Base-by-base conservation (phyloP, 768 basidiomycete genomes). In the Lactarius quietus region DNA sequence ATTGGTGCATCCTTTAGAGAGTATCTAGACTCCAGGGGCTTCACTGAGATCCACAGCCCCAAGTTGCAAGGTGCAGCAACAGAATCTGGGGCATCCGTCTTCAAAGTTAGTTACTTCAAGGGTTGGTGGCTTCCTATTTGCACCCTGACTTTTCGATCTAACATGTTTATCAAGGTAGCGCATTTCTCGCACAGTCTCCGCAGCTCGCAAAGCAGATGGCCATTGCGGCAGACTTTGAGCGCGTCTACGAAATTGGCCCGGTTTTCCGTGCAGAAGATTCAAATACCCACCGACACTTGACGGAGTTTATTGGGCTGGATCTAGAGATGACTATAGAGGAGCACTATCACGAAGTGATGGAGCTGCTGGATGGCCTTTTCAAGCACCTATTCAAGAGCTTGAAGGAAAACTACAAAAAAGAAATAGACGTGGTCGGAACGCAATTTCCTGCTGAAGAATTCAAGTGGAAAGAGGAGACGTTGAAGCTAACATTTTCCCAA, bases 181-280 rank as follows among this genome's bases (percentile, higher is more conserved):
- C 97, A 3, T 99, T 83, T 81, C 84, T 99, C 45, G 97, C 97
- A 23, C 97, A 99, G 76, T 95, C 92, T 43, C 97, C 97, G 45
- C 97, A 99, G 74, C 82, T 98, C 18, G 93, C 95, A 58, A 99
- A 99, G 77, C 97, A 99, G 78, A 99, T 99, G 97, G 92, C 91
- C 66, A 98, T 99, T 71, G 94, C 97, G 38, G 95, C 93, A 61
- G 97, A 98, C 78, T 95, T 98, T 74, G 97, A 98, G 76, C 86
- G 94, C 36, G 97, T 99, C 9, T 99, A 95, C 78, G 97, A 99
- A 78, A 94, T 99, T 66, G 97, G 88, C 0, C 86, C 89, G 62
- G 96, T 98, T 62, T 98, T 98, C 82, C 93, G 97, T 67, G 97
- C 97, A 18, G 97, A 98, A 77, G 87, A 98, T 76, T 90, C 96